Conservation (phyloP, 805 yeast genomes). For the Yamadazyma phyllophila region DNA sequence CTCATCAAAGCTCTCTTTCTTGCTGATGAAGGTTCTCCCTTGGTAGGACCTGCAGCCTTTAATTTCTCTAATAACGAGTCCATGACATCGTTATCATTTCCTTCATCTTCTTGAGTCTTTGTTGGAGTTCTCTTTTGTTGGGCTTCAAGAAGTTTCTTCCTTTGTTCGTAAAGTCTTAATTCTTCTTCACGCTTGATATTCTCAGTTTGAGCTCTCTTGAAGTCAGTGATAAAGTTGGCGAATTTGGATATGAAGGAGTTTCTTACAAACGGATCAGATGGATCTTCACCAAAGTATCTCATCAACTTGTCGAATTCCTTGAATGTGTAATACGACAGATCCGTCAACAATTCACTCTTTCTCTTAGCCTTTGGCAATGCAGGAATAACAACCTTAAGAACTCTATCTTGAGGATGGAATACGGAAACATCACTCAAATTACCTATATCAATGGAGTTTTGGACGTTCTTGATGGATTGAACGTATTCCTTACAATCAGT, state of each 20-base stretch:
- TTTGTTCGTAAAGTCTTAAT: constrained; percentile 65
- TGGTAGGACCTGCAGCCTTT: constrained; percentile 79
- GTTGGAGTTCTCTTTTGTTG: constrained; percentile 28
- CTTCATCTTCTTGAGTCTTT: constrained; percentile 30
- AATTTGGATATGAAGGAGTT: constrained; percentile 64
- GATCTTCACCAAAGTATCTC: constrained; percentile 73
- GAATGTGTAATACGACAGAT: constrained; percentile 50
- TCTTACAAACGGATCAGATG: constrained; percentile 50
- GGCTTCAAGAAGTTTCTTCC: constrained; percentile 61
- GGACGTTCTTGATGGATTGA: constrained; percentile 49
- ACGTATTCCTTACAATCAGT: constrained; percentile 57
- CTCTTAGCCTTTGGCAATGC: constrained; percentile 54
- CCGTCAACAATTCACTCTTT: constrained; percentile 48
- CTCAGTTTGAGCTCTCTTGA: constrained; percentile 62
- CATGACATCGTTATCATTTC: constrained; percentile 59
- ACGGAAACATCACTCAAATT: constrained; percentile 59
- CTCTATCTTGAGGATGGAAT: constrained; percentile 66
- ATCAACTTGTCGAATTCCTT: constrained; percentile 56
- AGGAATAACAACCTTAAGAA: constrained; percentile 53
- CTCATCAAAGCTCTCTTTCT: constrained; percentile 77
- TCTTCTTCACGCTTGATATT: constrained; percentile 70
- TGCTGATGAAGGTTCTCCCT: constrained; percentile 76
- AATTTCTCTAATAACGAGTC: constrained; percentile 83
- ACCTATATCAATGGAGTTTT: constrained; percentile 57
- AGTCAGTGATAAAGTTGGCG: constrained; percentile 56